A percentile compares a stretch with the other conserved stretches of the same genome.
Evolutionary conservation across 441 rosid genomes (phyloP).

Genomic region (Erysimum cheiri): DNA sequence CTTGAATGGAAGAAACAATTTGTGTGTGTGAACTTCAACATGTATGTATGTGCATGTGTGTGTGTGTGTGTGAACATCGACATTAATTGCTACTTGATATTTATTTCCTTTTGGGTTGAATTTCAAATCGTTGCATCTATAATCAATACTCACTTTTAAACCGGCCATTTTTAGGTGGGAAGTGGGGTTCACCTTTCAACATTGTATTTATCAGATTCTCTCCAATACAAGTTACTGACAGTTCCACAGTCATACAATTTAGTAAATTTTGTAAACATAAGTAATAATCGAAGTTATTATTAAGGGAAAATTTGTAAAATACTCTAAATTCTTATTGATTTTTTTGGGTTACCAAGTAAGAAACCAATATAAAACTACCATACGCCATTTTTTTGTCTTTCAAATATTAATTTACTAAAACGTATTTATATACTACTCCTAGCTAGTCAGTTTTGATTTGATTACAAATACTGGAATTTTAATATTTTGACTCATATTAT

Average conservation of each 20-base stretch:
- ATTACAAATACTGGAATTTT: not conserved
- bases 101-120: constrained; percentile 13
- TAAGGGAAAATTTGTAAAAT: not conserved
- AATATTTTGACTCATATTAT: not conserved
- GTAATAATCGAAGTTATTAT: not conserved
- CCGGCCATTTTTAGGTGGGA: constrained; percentile 48
- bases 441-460: not conserved
- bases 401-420: too few species aligned
- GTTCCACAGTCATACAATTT: constrained; percentile 9
- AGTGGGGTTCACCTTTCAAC: constrained; percentile 43
- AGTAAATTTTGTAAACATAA: not conserved
- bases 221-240: constrained; percentile 33
- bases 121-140: constrained; percentile 37
- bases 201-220: constrained; percentile 37
- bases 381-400: too few species aligned
- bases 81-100: constrained; percentile 37
- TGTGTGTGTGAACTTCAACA: not conserved
- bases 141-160: constrained; percentile 46
- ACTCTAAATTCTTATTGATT: not conserved
- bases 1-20: not conserved
- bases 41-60: not conserved
- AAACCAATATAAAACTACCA: too few species aligned
- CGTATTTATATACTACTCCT: not conserved
- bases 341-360: too few species aligned
- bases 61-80: constrained; percentile 23